A percentile compares a stretch with the other conserved stretches of the same genome.
Evolutionary conservation across 805 yeast species (phyloP).

Genomic region (Maudiozyma barnettii): DNA sequence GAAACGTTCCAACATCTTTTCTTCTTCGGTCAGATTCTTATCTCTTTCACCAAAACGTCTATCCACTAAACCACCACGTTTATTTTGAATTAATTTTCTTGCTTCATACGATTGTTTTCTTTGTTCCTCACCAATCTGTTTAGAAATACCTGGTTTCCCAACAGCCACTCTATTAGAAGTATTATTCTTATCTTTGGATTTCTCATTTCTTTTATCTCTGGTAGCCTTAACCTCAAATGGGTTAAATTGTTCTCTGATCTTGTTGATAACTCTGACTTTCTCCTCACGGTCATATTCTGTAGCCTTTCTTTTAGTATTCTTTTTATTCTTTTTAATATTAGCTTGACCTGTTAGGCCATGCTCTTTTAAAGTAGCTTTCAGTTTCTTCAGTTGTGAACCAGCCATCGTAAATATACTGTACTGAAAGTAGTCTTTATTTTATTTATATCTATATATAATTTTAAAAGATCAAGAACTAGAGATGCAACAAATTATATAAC

Average conservation of each 20-base stretch:
- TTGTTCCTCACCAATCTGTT: constrained; percentile 59
- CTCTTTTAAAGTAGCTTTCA: constrained; percentile 65
- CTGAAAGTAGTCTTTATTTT: no score
- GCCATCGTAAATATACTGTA: constrained; percentile 39
- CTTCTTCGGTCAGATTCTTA: constrained; percentile 65
- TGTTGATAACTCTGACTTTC: constrained; percentile 42
- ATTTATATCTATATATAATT: no score
- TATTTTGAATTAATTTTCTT: constrained; percentile 53
- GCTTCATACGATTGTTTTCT: constrained; percentile 55
- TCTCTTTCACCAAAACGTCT: constrained; percentile 88
- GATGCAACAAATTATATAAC: no score
- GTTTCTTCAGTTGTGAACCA: constrained; percentile 78
- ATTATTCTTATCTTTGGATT: constrained; percentile 18
- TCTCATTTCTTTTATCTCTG: constrained; percentile 44
- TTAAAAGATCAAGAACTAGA: no score
- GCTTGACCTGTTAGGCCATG: constrained; percentile 85
- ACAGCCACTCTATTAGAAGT: constrained; percentile 37
- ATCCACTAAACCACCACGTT: constrained; percentile 71
- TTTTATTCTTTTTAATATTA: constrained; percentile 45
- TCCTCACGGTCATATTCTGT: constrained; percentile 65
- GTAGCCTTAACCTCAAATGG: constrained; percentile 77
- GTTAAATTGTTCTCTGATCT: constrained; percentile 76
- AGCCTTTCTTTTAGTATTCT: constrained; percentile 41
- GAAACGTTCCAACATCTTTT: constrained; percentile 90
- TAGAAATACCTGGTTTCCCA: constrained; percentile 61